Conservation (phyloP, 73 alveolate genomes). For the Durusdinium trenchii region DNA sequence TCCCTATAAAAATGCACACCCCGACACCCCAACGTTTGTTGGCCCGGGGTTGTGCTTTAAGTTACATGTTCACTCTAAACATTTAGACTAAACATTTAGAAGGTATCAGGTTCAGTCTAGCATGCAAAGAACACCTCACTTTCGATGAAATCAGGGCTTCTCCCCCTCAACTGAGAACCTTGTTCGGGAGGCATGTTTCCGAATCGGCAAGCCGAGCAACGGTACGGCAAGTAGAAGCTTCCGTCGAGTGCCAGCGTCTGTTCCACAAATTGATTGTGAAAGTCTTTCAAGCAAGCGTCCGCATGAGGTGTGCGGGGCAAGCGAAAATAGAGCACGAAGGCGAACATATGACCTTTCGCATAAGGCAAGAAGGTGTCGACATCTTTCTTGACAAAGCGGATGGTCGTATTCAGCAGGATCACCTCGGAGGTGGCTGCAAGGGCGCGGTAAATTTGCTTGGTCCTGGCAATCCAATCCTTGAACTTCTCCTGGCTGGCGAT, state of each 20-base stretch:
- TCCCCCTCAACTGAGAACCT: too few relatives aligned
- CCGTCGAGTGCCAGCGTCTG: slow-evolving; percentile 70
- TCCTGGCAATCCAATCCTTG: slow-evolving; percentile 40
- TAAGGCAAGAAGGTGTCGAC: slow-evolving; percentile 48
- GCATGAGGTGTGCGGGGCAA: slow-evolving; percentile 47
- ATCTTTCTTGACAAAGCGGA: slow-evolving; percentile 61
- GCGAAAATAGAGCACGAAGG: slow-evolving; percentile 69
- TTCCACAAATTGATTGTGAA: slow-evolving; percentile 37
- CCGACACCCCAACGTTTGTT: too few relatives aligned
- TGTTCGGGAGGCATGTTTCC: neutral
- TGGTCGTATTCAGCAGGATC: slow-evolving; percentile 46
- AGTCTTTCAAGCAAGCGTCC: slow-evolving; percentile 35
- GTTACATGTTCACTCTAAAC: too few relatives aligned
- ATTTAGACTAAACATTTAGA: too few relatives aligned
- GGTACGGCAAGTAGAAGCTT: slow-evolving; percentile 75
- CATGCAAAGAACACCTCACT: too few relatives aligned
- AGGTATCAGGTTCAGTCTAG: too few relatives aligned
- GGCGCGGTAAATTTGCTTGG: slow-evolving; percentile 33
- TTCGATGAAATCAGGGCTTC: too few relatives aligned
- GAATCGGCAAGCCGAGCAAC: slow-evolving; percentile 9
- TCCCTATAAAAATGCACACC: too few relatives aligned
- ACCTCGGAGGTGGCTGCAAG: slow-evolving; percentile 62
- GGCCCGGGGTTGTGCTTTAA: too few relatives aligned
- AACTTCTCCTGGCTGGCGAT: neutral
- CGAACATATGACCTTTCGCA: slow-evolving; percentile 48